Evolutionary conservation across 371 early-diverging fungal genomes (phyloP), one percentile per base, ranked within the genome.

Genomic region (Mucor lusitanicus): DNA sequence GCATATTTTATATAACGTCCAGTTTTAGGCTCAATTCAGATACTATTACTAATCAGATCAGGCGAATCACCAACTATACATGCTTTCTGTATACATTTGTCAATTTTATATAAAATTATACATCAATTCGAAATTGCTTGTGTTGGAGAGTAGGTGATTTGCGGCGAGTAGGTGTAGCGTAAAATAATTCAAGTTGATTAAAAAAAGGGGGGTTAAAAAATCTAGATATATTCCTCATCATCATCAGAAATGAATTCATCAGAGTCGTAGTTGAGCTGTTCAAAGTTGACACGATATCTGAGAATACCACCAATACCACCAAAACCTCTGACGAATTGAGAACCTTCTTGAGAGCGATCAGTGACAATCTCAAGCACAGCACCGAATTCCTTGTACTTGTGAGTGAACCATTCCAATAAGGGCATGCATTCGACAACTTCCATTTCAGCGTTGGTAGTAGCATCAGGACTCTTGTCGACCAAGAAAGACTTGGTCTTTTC

Each of bases 281-380:
- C 89, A 79, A 92, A 90, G 73, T 94, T 91, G 68, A 98, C 92
- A 89, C 97, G 97, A 90, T 99, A 99, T 77, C 82, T 75, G 59
- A 99, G 88, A 32, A 99, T 80, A 33, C 99, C 99, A 55, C 99
- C 99, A 70, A 99, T 95, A 58, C 99, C 99, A 83, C 99, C 99
- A 86, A 99, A 99, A 28, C 99, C 99, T 78, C 94, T 94, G 61
- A 98, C 96, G 87, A 99, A 99, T 81, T 99, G 99, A 39, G 97
- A 90, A 54, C 99, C 99, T 84, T 99, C 99, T 69, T 95, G 94
- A 48, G 97, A 97, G 65, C 94, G 88, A 88, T 99, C 97, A 58
- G 99, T 99, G 42, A 99, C 92, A 80, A 99, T 97, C 79, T 98
- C 97, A 6, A 99, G 86, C 19, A 79, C 84, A 61, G 99, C 95